Conservation (phyloP, 305 asterid genomes). For the Solanum hybrid region DNA sequence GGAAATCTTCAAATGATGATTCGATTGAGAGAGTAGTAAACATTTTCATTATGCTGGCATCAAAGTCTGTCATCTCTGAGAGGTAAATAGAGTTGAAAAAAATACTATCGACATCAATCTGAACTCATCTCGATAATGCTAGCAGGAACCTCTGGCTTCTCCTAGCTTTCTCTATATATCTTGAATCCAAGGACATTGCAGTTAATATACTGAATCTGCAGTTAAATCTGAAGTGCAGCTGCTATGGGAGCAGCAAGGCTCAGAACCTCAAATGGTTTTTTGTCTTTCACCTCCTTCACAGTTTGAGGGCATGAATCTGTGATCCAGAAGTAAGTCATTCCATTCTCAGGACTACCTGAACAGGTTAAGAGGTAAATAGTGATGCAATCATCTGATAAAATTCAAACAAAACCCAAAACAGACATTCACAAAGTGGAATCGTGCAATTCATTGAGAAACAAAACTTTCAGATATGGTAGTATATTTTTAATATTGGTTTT, state of each 20-base stretch:
- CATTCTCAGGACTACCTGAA: constrained; percentile 64
- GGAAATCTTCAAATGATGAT: background rate
- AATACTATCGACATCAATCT: background rate
- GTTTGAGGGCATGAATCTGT: constrained; percentile 93
- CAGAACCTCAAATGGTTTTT: constrained; percentile 68
- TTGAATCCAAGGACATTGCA: background rate
- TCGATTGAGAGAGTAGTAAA: background rate
- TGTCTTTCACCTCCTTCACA: constrained; percentile 68
- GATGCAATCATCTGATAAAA: background rate
- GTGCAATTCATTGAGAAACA: background rate
- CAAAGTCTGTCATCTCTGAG: background rate
- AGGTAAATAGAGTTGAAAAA: background rate
- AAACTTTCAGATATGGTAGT: background rate
- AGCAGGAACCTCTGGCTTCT: background rate
- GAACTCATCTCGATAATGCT: background rate
- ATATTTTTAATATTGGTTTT: background rate
- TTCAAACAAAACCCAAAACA: background rate
- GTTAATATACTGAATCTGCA: constrained; percentile 4
- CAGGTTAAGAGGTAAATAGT: constrained; percentile 6
- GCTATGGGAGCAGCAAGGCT: constrained; percentile 88
- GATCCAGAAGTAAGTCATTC: constrained; percentile 86
- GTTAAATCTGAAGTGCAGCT: constrained; percentile 71
- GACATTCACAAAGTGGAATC: background rate
- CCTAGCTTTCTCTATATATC: background rate
- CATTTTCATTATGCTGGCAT: background rate